These are phyloP conservation scores for Neocallimastix lanati DNA, from an alignment of 192 early-diverging fungal genomes.

Conservation along the genomic window DNA sequence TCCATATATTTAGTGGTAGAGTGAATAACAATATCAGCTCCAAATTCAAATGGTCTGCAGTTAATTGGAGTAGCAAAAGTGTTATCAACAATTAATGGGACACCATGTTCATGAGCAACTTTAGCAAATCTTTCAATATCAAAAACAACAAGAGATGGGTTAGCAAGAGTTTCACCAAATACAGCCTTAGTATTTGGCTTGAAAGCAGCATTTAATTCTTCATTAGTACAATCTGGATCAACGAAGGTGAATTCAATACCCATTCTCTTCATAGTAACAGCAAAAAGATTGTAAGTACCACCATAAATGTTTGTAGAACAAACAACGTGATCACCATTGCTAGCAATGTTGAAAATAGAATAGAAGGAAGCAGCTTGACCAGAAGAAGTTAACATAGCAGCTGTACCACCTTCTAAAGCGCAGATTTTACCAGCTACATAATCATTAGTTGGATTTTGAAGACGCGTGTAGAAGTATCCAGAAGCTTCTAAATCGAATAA, in stretches of 20 bases:
- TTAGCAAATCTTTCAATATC: not conserved
- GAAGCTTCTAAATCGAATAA: not conserved
- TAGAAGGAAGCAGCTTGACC: slow-evolving; percentile 81
- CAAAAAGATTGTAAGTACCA: not conserved
- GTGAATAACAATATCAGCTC: slow-evolving; percentile 51
- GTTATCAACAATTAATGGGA: not conserved
- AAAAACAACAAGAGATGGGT: not conserved
- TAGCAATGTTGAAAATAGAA: slow-evolving; percentile 55
- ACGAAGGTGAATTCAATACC: not conserved
- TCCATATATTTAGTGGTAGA: slow-evolving; percentile 52
- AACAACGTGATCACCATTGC: slow-evolving; percentile 76
- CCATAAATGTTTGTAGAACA: slow-evolving; percentile 44
- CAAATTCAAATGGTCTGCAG: slow-evolving; percentile 6
- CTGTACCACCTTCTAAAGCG: slow-evolving; percentile 70
- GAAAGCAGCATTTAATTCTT: slow-evolving; percentile 43
- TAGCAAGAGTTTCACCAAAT: not conserved
- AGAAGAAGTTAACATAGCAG: slow-evolving; percentile 38
- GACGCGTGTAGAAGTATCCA: not conserved
- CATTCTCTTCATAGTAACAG: slow-evolving; percentile 16
- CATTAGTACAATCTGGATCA: not conserved
- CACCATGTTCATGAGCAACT: not conserved
- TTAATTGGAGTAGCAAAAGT: not conserved
- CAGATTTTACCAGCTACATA: not conserved
- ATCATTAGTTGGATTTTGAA: not conserved
- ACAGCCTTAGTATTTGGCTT: slow-evolving; percentile 47